These are phyloP conservation scores for Aspergillus amoenus DNA, from an alignment of 2,329 filamentous ascomycete species.

Conservation along the genomic window DNA sequence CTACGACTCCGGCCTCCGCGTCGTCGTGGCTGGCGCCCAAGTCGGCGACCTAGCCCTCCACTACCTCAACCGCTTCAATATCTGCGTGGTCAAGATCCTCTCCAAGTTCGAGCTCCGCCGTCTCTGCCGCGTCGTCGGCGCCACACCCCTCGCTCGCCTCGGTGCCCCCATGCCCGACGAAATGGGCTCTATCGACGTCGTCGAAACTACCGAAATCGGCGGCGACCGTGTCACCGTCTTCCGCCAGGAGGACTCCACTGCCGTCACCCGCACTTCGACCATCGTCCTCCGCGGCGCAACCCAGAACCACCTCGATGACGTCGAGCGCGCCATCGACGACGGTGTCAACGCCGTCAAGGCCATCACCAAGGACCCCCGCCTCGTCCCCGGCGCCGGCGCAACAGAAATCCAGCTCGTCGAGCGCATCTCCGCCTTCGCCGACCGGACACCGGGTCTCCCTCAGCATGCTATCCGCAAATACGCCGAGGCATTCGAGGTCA, in stretches of 20 bases:
- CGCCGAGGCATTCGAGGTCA: conserved; percentile 95
- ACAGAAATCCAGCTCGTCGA: conserved; percentile 93
- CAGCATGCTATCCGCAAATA: conserved; percentile 98
- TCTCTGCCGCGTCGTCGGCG: conserved; percentile 92
- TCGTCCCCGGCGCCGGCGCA: conserved; percentile 92
- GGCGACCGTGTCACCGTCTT: conserved; percentile 98
- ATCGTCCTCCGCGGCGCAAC: conserved; percentile 93
- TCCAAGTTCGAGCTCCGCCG: conserved; percentile 97
- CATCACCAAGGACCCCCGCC: conserved; percentile 85
- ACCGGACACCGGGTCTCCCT: conserved; percentile 86
- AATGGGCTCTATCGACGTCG: conserved; percentile 91
- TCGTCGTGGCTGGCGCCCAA: conserved; percentile 88
- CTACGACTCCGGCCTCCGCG: conserved; percentile 87
- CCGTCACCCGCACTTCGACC: conserved; percentile 88
- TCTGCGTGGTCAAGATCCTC: conserved; percentile 92
- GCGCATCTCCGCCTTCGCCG: conserved; percentile 83
- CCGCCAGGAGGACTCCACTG: conserved; percentile 77
- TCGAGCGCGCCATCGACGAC: conserved; percentile 95
- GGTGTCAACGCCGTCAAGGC: conserved; percentile 99
- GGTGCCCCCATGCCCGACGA: conserved; percentile 99
- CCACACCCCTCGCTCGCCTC: conserved; percentile 90
- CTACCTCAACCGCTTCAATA: conserved; percentile 96
- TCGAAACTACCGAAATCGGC: conserved; percentile 96
- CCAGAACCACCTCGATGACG: conserved; percentile 95
- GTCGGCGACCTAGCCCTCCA: conserved; percentile 94